phyloP scores from a whole-genome alignment of 2,329 filamentous ascomycete genomes.

The Claviceps quebecensis region DNA sequence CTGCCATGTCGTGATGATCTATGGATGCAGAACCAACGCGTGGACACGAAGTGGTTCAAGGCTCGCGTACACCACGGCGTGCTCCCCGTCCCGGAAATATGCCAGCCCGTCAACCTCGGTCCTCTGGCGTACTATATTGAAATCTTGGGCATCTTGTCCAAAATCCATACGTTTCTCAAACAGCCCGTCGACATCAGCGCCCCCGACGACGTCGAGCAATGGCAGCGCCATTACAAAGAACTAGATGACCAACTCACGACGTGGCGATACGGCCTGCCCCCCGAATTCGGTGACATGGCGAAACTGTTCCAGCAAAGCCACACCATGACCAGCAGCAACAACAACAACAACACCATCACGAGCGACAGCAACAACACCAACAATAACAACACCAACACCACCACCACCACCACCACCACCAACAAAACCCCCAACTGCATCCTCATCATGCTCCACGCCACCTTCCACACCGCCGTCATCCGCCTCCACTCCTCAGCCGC shows the following conservation, averaged over 20 bases:
- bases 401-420: too few relatives aligned
- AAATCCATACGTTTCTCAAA: conserved; percentile 80
- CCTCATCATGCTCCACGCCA: conserved; percentile 84
- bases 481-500: conserved; percentile 83
- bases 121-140: conserved; percentile 86
- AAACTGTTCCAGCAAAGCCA: conserved; percentile 58
- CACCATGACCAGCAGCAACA: conserved; percentile 55
- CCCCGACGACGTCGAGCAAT: conserved; percentile 71
- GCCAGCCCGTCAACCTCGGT: conserved; percentile 57
- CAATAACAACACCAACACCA: too few relatives aligned
- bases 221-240: conserved; percentile 77
- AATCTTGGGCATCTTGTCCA: conserved; percentile 72
- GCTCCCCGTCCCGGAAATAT: conserved; percentile 43
- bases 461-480: conserved; percentile 81
- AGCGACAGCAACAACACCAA: too few relatives aligned
- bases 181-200: conserved; percentile 80
- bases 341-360: conserved; percentile 36
- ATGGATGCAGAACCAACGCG: conserved; percentile 69
- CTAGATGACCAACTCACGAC: conserved; percentile 65
- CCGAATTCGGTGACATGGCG: conserved; percentile 65
- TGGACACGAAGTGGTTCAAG: conserved; percentile 74
- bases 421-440: conserved; percentile 42
- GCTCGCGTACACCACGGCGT: conserved; percentile 30
- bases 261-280: conserved; percentile 74
- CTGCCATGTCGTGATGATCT: conserved; percentile 79